Evolutionary conservation across 2,329 filamentous ascomycete genomes (phyloP), one percentile per base, ranked within the genome.

Genomic region (Ramularia endophylla): DNA sequence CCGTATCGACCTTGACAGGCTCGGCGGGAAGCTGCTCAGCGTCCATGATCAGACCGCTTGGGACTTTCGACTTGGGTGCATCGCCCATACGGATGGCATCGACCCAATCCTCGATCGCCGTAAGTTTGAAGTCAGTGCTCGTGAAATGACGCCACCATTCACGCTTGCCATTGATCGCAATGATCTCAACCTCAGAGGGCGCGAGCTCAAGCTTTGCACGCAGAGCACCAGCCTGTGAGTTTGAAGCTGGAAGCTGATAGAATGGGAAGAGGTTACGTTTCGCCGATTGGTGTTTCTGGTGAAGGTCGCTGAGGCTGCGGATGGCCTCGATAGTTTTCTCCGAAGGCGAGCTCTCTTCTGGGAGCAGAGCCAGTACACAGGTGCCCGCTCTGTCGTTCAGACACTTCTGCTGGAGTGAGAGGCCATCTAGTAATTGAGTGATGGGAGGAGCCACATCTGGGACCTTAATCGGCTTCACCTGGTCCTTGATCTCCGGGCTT

Each of bases 11-110:
- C 45, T 52, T 41, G 5, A 56, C 53, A 9, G 40, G 43, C 37
- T 57, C 55, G 8, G 40, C 45, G 7, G 58, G 55, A 29, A 60
- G 45, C 8, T 51, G 48, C 18, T 51, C 52, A n/a, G 44, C 46
- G 5, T 51, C 44, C 7, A 59, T 54, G 8, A 72, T 49, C 27
- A 72, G 34, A 4, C 58, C 57, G 44, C 83, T 77, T 29, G 72
- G 73, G 12, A 89, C 60, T 54, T 78, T 85, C 56, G 80, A 74
- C 73, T 90, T 95, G 44, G 75, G 68, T 2, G 87, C 85, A 60
- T 97, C 90, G 38, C 89, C 87, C 72, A 98, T 75, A 27, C 87
- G 81, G 48, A 97, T 87, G n/a, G 78, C 75, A 58, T 98, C 92
- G 44, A 98, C 78, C 87, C 90, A 98, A 47, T 71, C 69, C 67